A percentile compares a stretch with the other conserved stretches of the same genome.
phyloP scores from a whole-genome alignment of 495 filamentous ascomycete species.

The Lasiosphaeris hirsuta region DNA sequence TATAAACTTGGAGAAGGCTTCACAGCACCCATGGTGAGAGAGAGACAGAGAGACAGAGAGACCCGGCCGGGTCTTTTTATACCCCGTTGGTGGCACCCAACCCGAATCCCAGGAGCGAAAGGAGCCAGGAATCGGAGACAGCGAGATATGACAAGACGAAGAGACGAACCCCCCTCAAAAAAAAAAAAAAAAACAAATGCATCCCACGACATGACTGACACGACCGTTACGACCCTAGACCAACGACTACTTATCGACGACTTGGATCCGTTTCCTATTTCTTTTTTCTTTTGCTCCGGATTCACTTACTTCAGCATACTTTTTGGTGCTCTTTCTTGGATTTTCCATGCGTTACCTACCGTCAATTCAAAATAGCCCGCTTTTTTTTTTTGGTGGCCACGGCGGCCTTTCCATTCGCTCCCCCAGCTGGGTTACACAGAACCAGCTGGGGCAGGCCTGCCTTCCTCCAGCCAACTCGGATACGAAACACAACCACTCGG shows the following conservation, averaged over 20 bases:
- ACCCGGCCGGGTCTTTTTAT: conserved; percentile 20
- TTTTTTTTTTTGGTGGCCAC: conserved; percentile 7
- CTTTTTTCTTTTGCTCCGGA: background rate
- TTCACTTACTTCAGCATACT: no score
- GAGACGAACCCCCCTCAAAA: no score
- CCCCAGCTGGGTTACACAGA: conserved; percentile 30
- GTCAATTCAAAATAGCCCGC: background rate
- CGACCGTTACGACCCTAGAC: conserved; percentile 32
- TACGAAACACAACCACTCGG: conserved; percentile 4
- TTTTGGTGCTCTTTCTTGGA: no score
- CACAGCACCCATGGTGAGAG: conserved; percentile 35
- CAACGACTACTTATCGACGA: conserved; percentile 19
- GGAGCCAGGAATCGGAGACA: background rate
- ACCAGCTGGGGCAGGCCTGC: conserved; percentile 19
- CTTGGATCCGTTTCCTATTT: conserved; percentile 3
- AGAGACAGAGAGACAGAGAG: conserved; percentile 14
- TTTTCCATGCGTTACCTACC: no score
- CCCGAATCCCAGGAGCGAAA: conserved; percentile 14
- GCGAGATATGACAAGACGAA: no score
- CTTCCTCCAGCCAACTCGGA: background rate
- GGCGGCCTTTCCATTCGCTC: background rate
- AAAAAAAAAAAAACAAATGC: conserved; percentile 11
- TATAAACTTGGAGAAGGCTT: conserved; percentile 51
- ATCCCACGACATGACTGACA: conserved; percentile 33
- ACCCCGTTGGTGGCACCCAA: conserved; percentile 24